Conservation (phyloP, 2,329 filamentous ascomycete genomes). For the Penicillium paneum region DNA sequence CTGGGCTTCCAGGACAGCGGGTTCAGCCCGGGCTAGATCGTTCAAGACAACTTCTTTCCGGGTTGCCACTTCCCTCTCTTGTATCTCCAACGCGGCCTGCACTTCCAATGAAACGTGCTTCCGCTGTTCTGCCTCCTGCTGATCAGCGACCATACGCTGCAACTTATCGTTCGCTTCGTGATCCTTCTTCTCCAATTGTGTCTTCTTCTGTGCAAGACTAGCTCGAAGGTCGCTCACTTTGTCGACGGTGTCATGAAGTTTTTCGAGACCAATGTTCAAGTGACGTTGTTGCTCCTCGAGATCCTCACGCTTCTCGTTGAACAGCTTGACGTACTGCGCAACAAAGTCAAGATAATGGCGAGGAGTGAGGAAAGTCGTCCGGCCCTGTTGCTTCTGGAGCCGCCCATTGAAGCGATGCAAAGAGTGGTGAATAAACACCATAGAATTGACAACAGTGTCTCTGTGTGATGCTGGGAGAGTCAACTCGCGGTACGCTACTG, state of each 20-base stretch:
- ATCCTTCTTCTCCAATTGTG: slow-evolving; percentile 87
- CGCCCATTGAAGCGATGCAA: slow-evolving; percentile 85
- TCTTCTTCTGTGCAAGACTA: slow-evolving; percentile 91
- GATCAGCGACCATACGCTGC: slow-evolving; percentile 94
- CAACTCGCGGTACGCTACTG: slow-evolving; percentile 85
- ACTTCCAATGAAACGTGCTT: slow-evolving; percentile 86
- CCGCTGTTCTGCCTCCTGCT: slow-evolving; percentile 87
- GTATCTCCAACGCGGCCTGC: slow-evolving; percentile 78
- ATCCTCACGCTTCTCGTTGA: slow-evolving; percentile 97
- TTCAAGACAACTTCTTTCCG: slow-evolving; percentile 79
- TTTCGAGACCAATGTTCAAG: slow-evolving; percentile 96
- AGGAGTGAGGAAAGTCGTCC: slow-evolving; percentile 87
- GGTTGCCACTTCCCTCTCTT: slow-evolving; percentile 80
- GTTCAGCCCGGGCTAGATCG: slow-evolving; percentile 87
- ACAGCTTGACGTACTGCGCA: slow-evolving; percentile 93
- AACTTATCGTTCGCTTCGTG: slow-evolving; percentile 95
- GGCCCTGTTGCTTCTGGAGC: slow-evolving; percentile 86
- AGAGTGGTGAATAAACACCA: slow-evolving; percentile 98
- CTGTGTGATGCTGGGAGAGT: slow-evolving; percentile 82
- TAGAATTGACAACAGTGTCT: slow-evolving; percentile 90
- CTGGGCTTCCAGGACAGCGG: slow-evolving; percentile 87
- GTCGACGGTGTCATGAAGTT: slow-evolving; percentile 91
- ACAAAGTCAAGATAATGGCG: slow-evolving; percentile 98
- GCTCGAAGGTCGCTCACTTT: slow-evolving; percentile 90
- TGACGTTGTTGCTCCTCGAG: slow-evolving; percentile 98